Evolutionary conservation across 306 rosid genomes (phyloP).

Genomic region (Argentina anserina): DNA sequence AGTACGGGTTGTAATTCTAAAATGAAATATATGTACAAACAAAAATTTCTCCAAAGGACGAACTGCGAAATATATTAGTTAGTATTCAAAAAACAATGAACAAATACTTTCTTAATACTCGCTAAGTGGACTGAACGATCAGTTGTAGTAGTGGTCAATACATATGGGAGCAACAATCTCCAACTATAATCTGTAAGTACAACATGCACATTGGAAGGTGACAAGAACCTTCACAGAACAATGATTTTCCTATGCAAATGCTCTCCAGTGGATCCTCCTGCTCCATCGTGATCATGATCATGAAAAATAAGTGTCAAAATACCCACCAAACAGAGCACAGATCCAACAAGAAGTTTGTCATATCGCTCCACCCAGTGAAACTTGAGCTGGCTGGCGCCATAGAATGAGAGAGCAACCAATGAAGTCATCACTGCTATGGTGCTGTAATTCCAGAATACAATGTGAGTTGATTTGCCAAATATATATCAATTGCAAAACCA

Average conservation of each 20-base stretch:
- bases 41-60: background rate
- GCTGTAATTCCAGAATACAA: slow-evolving; percentile 49
- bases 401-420: slow-evolving; percentile 85
- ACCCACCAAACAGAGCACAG: slow-evolving; percentile 83
- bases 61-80: background rate
- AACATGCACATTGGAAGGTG: slow-evolving; percentile 16
- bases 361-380: slow-evolving; percentile 98
- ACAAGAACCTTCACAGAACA: slow-evolving; percentile 35
- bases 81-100: background rate
- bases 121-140: background rate
- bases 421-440: slow-evolving; percentile 98
- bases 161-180: slow-evolving; percentile 5
- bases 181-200: slow-evolving; percentile 2
- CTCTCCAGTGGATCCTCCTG: slow-evolving; percentile 44
- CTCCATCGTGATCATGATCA: slow-evolving; percentile 43
- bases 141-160: background rate
- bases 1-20: too few relatives aligned
- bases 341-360: slow-evolving; percentile 92
- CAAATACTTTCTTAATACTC: background rate
- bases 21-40: background rate
- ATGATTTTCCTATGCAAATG: slow-evolving; percentile 69
- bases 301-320: slow-evolving; percentile 74
- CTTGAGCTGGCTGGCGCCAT: slow-evolving; percentile 95
- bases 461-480: slow-evolving; percentile 18
- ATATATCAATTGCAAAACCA: slow-evolving; percentile 15